Evolutionary conservation across 1,284 basidiomycete genomes (phyloP).

Genomic region (Stereum hirsutum): DNA sequence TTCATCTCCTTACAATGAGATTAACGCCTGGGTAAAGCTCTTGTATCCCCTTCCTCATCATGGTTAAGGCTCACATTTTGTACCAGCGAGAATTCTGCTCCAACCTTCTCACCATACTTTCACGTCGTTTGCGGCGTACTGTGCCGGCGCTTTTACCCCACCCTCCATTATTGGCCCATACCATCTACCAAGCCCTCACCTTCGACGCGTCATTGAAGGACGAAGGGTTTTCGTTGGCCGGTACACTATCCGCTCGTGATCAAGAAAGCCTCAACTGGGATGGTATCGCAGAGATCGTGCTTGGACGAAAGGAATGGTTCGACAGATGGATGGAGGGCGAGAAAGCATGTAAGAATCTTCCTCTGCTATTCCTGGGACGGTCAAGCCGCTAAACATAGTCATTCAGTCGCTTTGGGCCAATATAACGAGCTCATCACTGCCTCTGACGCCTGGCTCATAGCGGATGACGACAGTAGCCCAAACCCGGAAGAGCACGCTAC

Average conservation of each 20-base stretch:
- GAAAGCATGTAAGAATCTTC: constrained; percentile 58
- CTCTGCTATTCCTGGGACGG: background rate
- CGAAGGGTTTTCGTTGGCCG: constrained; percentile 57
- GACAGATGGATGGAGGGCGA: constrained; percentile 85
- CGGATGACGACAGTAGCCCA: constrained; percentile 54
- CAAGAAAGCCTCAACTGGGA: constrained; percentile 40
- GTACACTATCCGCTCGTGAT: constrained; percentile 28
- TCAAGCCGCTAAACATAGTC: constrained; percentile 3
- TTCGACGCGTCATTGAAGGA: constrained; percentile 84
- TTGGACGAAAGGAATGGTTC: constrained; percentile 85
- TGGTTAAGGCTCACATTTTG: constrained; percentile 6
- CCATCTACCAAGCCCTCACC: constrained; percentile 83
- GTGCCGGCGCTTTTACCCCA: constrained; percentile 70
- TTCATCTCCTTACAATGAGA: constrained; percentile 46
- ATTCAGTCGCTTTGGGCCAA: constrained; percentile 65
- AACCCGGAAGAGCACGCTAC: constrained; percentile 32
- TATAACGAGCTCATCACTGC: constrained; percentile 79
- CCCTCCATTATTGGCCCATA: constrained; percentile 87
- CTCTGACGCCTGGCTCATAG: constrained; percentile 83
- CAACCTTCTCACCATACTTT: constrained; percentile 62
- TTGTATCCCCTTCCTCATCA: background rate
- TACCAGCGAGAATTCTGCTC: constrained; percentile 73
- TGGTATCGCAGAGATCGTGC: constrained; percentile 74
- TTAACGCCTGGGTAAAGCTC: constrained; percentile 70
- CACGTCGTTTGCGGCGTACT: constrained; percentile 65